These are phyloP conservation scores for Aspergillus eucalypticola DNA, from an alignment of 2,329 filamentous ascomycete species.

Conservation along the genomic window DNA sequence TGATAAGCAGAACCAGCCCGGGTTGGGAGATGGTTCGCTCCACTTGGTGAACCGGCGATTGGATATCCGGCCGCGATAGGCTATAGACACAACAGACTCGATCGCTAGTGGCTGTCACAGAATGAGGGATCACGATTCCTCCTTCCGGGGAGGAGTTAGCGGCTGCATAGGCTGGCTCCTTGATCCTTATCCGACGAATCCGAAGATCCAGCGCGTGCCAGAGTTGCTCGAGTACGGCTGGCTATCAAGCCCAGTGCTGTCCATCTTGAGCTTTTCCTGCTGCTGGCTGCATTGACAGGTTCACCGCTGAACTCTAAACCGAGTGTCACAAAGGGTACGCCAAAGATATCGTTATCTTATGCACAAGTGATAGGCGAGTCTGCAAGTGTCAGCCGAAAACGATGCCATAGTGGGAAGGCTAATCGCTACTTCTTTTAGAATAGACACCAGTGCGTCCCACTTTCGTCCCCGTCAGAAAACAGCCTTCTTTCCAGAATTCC, in stretches of 20 bases:
- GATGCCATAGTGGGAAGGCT: too few relatives aligned
- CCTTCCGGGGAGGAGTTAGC: neutral
- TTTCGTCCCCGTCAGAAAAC: too few relatives aligned
- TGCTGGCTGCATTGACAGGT: neutral
- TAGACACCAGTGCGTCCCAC: too few relatives aligned
- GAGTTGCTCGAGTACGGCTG: neutral
- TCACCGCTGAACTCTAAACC: neutral
- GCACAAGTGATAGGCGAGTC: too few relatives aligned
- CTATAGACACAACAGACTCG: neutral
- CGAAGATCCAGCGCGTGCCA: neutral
- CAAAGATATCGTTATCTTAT: neutral
- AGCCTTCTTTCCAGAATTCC: too few relatives aligned
- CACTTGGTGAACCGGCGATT: neutral
- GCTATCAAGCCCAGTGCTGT: neutral
- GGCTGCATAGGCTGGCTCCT: neutral
- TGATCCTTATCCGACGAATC: conserved; percentile 6
- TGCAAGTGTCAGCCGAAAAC: too few relatives aligned
- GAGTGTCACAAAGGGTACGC: neutral
- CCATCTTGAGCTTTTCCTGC: neutral
- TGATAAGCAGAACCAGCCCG: conserved; percentile 2
- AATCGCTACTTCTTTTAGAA: too few relatives aligned
- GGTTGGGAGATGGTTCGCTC: neutral
- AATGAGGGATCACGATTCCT: neutral
- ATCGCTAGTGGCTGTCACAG: neutral
- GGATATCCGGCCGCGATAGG: neutral